A percentile compares a stretch with the other conserved stretches of the same genome.
phyloP scores from a whole-genome alignment of 2,329 filamentous ascomycete genomes.

The Polychaeton citri region DNA sequence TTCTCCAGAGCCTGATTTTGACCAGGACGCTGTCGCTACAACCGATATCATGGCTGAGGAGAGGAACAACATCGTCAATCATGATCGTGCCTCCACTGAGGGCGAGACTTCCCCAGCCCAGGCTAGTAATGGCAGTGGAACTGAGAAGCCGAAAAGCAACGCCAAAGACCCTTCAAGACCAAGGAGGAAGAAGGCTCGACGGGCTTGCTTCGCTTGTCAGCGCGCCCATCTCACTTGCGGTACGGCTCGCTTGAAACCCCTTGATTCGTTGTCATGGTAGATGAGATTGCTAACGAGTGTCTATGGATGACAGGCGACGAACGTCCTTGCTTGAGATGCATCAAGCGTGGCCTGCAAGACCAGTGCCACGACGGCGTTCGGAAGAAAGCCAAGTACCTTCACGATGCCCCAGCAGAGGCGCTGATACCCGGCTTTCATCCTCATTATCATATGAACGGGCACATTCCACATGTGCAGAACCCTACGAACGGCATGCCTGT shows the following conservation, averaged over 20 bases:
- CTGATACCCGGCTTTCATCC: constrained; percentile 72
- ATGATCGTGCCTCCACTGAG: constrained; percentile 21
- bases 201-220: constrained; percentile 94
- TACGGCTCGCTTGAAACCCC: constrained; percentile 41
- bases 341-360: constrained; percentile 84
- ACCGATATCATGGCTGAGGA: constrained; percentile 28
- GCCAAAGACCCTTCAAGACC: constrained; percentile 85
- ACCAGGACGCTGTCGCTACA: constrained; percentile 24
- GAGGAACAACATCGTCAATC: constrained; percentile 7
- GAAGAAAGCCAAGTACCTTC: constrained; percentile 98
- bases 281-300: constrained; percentile 13
- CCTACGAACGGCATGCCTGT: constrained; percentile 11
- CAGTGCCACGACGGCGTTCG: constrained; percentile 90
- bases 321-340: constrained; percentile 81
- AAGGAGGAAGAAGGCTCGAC: constrained; percentile 84
- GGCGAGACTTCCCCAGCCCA: constrained; percentile 20
- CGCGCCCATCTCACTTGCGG: constrained; percentile 94
- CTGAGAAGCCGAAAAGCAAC: constrained; percentile 23
- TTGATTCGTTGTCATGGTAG: background rate
- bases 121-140: constrained; percentile 13
- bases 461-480: constrained; percentile 6
- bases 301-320: constrained; percentile 60
- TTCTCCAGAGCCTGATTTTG: constrained; percentile 33
- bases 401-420: constrained; percentile 84
- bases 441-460: constrained; percentile 36